Evolutionary conservation across 208 protist genomes (phyloP).

Genomic region (Acanthamoeba lenticulata): DNA sequence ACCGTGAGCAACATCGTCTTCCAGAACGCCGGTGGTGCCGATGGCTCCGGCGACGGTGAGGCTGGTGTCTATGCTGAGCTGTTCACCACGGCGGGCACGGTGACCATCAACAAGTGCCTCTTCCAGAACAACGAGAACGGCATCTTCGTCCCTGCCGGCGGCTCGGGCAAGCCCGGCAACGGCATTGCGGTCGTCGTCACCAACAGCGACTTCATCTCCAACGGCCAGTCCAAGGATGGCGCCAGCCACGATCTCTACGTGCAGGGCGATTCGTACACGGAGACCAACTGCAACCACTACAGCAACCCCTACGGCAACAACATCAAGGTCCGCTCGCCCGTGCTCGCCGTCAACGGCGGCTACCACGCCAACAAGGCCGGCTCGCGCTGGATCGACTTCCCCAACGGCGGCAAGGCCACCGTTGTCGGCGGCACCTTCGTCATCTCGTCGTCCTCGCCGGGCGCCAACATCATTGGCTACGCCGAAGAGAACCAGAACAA

Average conservation of each 20-base stretch:
- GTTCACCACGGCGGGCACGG: neutral
- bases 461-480: neutral
- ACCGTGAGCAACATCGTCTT: neutral
- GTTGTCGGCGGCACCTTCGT: neutral
- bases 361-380: neutral
- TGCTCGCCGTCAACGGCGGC: neutral
- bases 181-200: neutral
- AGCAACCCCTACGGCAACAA: neutral
- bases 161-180: neutral
- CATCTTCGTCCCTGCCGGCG: neutral
- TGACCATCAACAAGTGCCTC: neutral
- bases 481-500: neutral
- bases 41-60: neutral
- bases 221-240: neutral
- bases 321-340: neutral
- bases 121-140: conserved; percentile 16
- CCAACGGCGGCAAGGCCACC: neutral
- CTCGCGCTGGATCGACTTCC: neutral
- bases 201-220: neutral
- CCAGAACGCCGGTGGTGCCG: neutral
- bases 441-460: neutral
- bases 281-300: neutral
- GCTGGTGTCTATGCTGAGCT: neutral
- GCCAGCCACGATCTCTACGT: neutral
- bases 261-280: neutral